Percentiles rank a stretch among this genome's conserved stretches.
Evolutionary conservation across 768 basidiomycete species (phyloP).

Genomic region (Chalciporus pseudorubinellus): DNA sequence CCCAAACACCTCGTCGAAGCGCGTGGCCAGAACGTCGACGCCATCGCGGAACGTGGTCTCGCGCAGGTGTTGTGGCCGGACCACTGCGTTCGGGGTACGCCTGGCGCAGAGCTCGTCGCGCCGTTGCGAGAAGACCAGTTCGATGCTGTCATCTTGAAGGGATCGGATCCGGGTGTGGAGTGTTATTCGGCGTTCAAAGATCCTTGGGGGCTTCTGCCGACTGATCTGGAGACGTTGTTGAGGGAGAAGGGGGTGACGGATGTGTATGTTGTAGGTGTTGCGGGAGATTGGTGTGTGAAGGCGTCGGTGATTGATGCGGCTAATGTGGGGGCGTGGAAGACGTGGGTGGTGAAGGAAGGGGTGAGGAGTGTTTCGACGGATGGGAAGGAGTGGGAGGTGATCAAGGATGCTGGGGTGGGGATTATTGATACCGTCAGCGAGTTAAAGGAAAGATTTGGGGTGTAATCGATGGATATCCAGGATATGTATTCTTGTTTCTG

Average conservation of each 20-base stretch:
- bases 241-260: constrained; percentile 46
- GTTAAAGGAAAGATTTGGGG: constrained; percentile 25
- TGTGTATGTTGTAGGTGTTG: constrained; percentile 65
- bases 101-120: constrained; percentile 60
- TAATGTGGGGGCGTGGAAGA: constrained; percentile 43
- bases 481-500: too few relatives aligned
- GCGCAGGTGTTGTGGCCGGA: constrained; percentile 76
- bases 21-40: constrained; percentile 17
- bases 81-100: constrained; percentile 65
- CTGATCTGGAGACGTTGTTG: constrained; percentile 46
- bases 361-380: constrained; percentile 41
- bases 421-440: constrained; percentile 31
- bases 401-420: constrained; percentile 35
- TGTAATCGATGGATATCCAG: constrained; percentile 4
- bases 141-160: constrained; percentile 51
- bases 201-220: constrained; percentile 47
- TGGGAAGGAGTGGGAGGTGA: constrained; percentile 37
- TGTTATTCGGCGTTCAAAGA: constrained; percentile 81
- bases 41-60: constrained; percentile 25
- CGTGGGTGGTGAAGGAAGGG: constrained; percentile 50
- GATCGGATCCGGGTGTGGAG: constrained; percentile 58
- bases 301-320: constrained; percentile 53
- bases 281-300: constrained; percentile 78
- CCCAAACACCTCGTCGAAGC: constrained; percentile 33
- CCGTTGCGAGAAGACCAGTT: constrained; percentile 43